phyloP scores from a whole-genome alignment of 2,329 filamentous ascomycete species.

The Coniochaeta sp. region DNA sequence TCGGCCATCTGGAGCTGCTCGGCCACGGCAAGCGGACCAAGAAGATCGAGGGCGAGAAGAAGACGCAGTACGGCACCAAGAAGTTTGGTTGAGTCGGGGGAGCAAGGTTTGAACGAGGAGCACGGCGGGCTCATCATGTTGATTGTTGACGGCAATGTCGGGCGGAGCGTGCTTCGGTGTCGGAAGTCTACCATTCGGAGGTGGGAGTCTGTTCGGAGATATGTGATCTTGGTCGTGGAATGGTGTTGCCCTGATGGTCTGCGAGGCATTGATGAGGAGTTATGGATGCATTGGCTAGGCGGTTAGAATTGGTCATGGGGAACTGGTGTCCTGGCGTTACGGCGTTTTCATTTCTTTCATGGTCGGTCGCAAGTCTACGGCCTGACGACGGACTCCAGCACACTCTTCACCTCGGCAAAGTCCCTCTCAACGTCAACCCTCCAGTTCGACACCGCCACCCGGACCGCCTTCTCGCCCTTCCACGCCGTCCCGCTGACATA shows the following conservation, averaged over 20 bases:
- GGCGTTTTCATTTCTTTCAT: constrained; percentile 6
- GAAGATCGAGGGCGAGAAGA: constrained; percentile 15
- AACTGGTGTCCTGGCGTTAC: background rate
- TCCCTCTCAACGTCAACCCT: constrained; percentile 64
- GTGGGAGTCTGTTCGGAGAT: background rate
- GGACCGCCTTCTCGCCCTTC: constrained; percentile 64
- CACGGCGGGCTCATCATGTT: background rate
- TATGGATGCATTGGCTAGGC: background rate
- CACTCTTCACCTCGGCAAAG: constrained; percentile 52
- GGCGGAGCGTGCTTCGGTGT: background rate
- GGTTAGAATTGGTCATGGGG: background rate
- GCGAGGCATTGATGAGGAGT: background rate
- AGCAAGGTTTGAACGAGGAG: background rate
- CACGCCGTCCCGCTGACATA: constrained; percentile 80
- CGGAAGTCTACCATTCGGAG: background rate
- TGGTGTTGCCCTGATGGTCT: background rate
- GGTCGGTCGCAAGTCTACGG: constrained; percentile 19
- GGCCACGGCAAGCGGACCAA: constrained; percentile 45
- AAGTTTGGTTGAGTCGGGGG: constrained; percentile 42
- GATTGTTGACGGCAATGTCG: background rate
- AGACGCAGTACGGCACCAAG: constrained; percentile 39
- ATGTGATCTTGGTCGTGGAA: background rate
- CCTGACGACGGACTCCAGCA: constrained; percentile 24
- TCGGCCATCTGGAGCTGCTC: constrained; percentile 53
- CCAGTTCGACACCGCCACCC: constrained; percentile 88